Evolutionary conservation across 352 stramenopile genomes (phyloP).

Genomic region (Phytophthora cactorum): DNA sequence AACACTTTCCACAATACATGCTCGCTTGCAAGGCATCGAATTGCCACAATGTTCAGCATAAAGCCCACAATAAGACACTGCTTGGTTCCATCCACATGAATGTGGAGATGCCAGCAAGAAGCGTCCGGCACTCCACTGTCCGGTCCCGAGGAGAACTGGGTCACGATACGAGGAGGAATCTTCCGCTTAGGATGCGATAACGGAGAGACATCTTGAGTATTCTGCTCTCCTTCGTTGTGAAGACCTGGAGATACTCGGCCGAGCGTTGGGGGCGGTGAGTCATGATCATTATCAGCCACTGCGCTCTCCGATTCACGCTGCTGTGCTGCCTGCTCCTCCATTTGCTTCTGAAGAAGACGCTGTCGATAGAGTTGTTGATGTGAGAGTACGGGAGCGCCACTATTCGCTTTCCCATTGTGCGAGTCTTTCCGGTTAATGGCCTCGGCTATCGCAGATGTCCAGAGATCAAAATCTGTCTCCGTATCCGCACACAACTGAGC

Average conservation of each 20-base stretch:
- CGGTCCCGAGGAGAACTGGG: constrained; percentile 33
- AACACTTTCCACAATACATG: constrained; percentile 70
- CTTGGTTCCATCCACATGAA: constrained; percentile 69
- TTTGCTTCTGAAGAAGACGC: constrained; percentile 61
- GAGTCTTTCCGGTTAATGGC: constrained; percentile 80
- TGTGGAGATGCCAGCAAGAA: constrained; percentile 59
- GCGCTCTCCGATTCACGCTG: constrained; percentile 16
- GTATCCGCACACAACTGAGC: constrained; percentile 73
- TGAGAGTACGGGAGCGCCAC: constrained; percentile 46
- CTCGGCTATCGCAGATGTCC: constrained; percentile 78
- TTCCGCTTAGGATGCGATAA: constrained; percentile 24
- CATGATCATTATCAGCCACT: constrained; percentile 11
- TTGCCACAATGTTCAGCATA: constrained; percentile 77
- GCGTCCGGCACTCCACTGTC: constrained; percentile 24
- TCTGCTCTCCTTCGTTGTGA: constrained; percentile 3
- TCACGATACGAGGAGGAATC: constrained; percentile 46
- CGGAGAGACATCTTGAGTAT: not conserved
- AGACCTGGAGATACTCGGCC: constrained; percentile 4
- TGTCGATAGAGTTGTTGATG: constrained; percentile 86
- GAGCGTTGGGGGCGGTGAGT: constrained; percentile 14
- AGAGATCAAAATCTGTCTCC: constrained; percentile 79
- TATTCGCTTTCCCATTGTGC: constrained; percentile 25
- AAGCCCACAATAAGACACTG: constrained; percentile 80
- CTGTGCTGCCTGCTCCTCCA: constrained; percentile 34
- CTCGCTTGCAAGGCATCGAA: constrained; percentile 70